Evolutionary conservation across 306 rosid genomes (phyloP), one percentile per base, ranked within the genome.

Genomic region (Ormosia semicastrata): DNA sequence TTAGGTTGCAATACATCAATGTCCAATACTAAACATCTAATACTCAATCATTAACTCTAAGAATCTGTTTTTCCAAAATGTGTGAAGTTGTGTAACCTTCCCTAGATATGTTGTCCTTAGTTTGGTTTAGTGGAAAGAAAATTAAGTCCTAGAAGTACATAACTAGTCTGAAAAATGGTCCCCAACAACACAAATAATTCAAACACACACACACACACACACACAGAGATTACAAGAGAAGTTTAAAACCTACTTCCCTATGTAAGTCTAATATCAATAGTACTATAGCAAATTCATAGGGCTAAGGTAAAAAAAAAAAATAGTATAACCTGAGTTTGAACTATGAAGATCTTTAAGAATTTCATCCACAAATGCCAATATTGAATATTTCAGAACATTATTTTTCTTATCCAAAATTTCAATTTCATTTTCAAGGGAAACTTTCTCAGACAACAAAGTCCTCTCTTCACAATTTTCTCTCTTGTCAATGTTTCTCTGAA

Each of bases 301-400:
- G 73, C 57, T 57, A 24, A 57, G 5, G 30, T 46, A 5, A 54
- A 9, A 81, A 4, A 5, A 54, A 9, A 81, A 4, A 30, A 50
- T 7, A 50, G 62, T 8, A 12, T 70, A 71, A 91, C 95, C 91
- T 66, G 86, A 82, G 68, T 89, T 93, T 76, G 89, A 86, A 76
- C 44, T 75, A 18, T 82, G 86, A 74, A 93, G 92, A 87, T 91
- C 95, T 78, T 84, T 88, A 47, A 93, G 91, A 81, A 93, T 89
- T 85, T 92, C 91, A 75, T 88, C 90, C 65, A 87, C 90, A 71
- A 91, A 87, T 13, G 95, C 94, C 84, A 86, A 81, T 73, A 89
- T 84, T 7, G 97, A 89, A 67, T 82, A 89, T 81, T 86, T 84
- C 72, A 91, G 54, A 13, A 87, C 89, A 64, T 53, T 79, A 73